These are phyloP conservation scores for Exophiala mesophila DNA, from an alignment of 2,329 filamentous ascomycete genomes.

Conservation along the genomic window DNA sequence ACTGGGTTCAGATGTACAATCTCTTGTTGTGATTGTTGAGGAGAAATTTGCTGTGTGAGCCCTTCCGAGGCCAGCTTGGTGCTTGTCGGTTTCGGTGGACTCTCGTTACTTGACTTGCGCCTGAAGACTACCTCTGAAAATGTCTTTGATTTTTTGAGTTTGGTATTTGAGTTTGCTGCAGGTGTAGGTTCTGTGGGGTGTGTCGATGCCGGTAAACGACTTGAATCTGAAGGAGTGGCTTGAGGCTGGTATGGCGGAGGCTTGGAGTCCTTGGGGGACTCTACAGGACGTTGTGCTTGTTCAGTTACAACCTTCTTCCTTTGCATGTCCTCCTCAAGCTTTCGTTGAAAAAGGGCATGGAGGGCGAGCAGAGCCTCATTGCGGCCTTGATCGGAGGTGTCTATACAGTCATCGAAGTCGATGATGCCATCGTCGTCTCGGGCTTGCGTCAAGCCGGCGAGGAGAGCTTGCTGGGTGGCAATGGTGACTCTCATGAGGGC, in stretches of 20 bases:
- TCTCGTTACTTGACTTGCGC: constrained; percentile 3
- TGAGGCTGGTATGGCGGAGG: neutral
- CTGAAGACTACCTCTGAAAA: constrained; percentile 6
- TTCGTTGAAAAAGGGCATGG: constrained; percentile 10
- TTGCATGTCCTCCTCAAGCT: constrained; percentile 14
- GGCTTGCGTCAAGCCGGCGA: constrained; percentile 11
- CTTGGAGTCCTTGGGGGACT: neutral
- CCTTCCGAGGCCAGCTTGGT: neutral
- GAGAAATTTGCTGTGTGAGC: neutral
- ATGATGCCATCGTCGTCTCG: constrained; percentile 14
- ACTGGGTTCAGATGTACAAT: neutral
- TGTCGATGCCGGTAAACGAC: neutral
- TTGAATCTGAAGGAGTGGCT: neutral
- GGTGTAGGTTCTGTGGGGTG: neutral
- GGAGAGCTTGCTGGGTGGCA: constrained; percentile 13
- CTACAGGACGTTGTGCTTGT: neutral
- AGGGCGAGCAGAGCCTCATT: constrained; percentile 11
- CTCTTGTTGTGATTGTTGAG: constrained; percentile 8
- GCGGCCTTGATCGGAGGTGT: constrained; percentile 10
- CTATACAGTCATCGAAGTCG: constrained; percentile 15
- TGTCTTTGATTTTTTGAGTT: constrained; percentile 7
- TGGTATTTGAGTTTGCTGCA: neutral
- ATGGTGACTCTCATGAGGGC: constrained; percentile 13
- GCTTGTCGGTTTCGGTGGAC: neutral
- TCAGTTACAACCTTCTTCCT: constrained; percentile 5